Base-by-base conservation (phyloP, 345 rosid genomes). In the Turnera subulata region DNA sequence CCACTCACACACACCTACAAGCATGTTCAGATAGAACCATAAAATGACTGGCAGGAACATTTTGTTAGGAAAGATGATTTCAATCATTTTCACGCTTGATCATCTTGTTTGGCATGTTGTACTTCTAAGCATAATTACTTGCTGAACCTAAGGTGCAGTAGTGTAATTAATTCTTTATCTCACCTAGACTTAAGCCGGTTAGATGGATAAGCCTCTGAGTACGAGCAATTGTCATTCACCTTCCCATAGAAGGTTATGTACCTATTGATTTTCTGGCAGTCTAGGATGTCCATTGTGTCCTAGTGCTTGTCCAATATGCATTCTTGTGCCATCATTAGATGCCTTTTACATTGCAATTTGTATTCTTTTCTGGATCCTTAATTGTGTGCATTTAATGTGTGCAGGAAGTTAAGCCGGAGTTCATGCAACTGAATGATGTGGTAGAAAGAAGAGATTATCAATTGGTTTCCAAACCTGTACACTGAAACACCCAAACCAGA, bases 371-470 rank as follows among this genome's bases (percentile, higher is more conserved):
- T n/a, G n/a, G n/a, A 12, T 57, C 35, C 8, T 29, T 8, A 3
- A 29, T 29, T 3, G 35, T 29, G 35, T 29, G 35, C 35, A 29
- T 29, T 17, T 29, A 49, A 25, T 1, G 33, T 10, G 12, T 23
- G 33, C 53, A 20, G 33, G 17, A 26, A 49, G 35, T 50, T 13
- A 50, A n/a, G 55, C 44, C 33, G 14, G 32, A 5, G 38, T 49
- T 47, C 48, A 55, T 55, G 19, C 37, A 66, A 26, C 19, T 35
- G 59, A 57, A 57, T 55, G 62, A 68, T 38, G 23, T 56, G 42
- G 37, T 20, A 19, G 54, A 26, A 32, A 11, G 15, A 21, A 20
- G 42, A 24, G 58, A 52, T 58, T 23, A 29, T 29, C 35, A 29
- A 3, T 29, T 29, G 4, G 35, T 29, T 29, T 29, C 8, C 5